These are phyloP conservation scores for Vararia minispora DNA, from an alignment of 768 basidiomycete genomes.

Conservation along the genomic window DNA sequence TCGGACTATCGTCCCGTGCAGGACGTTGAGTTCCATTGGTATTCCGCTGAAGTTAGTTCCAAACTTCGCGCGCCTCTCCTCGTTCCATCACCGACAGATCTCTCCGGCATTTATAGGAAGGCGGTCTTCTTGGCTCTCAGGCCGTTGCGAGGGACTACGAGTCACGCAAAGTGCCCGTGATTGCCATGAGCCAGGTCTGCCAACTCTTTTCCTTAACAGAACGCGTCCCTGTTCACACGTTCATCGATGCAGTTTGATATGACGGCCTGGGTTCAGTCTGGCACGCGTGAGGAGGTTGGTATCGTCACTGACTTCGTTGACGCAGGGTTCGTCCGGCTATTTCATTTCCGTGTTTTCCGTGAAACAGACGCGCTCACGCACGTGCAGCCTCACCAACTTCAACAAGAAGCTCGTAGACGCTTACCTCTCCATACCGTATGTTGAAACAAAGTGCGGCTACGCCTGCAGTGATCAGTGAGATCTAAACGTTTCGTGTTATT, in stretches of 20 bases:
- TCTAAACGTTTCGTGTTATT: conserved; percentile 16
- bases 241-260: conserved; percentile 84
- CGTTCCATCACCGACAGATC: background rate
- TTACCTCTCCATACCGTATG: conserved; percentile 80
- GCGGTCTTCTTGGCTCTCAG: conserved; percentile 80
- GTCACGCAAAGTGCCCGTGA: conserved; percentile 46
- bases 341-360: conserved; percentile 8
- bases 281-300: conserved; percentile 53
- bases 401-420: conserved; percentile 66
- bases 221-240: conserved; percentile 6
- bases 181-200: conserved; percentile 76
- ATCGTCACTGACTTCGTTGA: conserved; percentile 82
- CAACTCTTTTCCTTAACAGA: background rate
- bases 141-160: conserved; percentile 77
- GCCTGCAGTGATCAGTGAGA: conserved; percentile 88
- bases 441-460: conserved; percentile 86
- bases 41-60: conserved; percentile 56
- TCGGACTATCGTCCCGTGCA: conserved; percentile 57
- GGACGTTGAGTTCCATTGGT: conserved; percentile 77
- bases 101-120: conserved; percentile 40
- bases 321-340: conserved; percentile 28
- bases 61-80: background rate
- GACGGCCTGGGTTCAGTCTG: conserved; percentile 87
- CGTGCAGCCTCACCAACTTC: conserved; percentile 60
- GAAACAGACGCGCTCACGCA: background rate